A percentile compares a stretch with the other conserved stretches of the same genome.
These are phyloP conservation scores for Diaporthe sp. DNA, from an alignment of 2,329 filamentous ascomycete species.

Conservation along the genomic window DNA sequence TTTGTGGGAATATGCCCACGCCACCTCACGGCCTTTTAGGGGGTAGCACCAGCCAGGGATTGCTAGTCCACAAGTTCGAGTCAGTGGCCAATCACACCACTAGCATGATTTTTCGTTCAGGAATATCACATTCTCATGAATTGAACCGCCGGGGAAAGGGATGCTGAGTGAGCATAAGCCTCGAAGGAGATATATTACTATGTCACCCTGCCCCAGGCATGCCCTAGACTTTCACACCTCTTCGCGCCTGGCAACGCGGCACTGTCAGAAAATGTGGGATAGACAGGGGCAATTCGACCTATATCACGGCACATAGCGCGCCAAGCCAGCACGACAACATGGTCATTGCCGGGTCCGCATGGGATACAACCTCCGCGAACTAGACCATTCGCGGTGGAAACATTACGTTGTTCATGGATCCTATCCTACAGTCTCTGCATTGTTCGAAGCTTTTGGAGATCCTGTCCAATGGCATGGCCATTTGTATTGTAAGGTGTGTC, in stretches of 20 bases:
- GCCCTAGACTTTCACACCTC: neutral
- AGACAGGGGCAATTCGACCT: neutral
- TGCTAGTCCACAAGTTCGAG: neutral
- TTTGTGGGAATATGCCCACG: constrained; percentile 19
- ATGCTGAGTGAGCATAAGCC: neutral
- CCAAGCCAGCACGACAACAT: neutral
- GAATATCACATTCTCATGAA: too few species aligned
- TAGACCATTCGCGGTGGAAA: neutral
- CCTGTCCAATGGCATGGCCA: neutral
- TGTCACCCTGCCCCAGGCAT: neutral
- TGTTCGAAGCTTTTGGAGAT: neutral
- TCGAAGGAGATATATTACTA: neutral
- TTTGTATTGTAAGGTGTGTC: neutral
- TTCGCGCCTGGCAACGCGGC: neutral
- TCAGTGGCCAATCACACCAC: neutral
- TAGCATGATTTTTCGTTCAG: neutral
- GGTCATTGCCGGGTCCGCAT: neutral
- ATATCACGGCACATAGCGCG: neutral
- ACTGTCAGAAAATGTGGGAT: neutral
- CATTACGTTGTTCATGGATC: neutral
- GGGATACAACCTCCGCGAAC: neutral
- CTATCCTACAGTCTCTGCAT: neutral
- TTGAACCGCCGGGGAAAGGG: neutral
- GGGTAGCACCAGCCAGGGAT: constrained; percentile 9
- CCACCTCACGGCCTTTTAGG: neutral